Evolutionary conservation across 2,329 filamentous ascomycete species (phyloP).

Genomic region (Diaporthe vexans): DNA sequence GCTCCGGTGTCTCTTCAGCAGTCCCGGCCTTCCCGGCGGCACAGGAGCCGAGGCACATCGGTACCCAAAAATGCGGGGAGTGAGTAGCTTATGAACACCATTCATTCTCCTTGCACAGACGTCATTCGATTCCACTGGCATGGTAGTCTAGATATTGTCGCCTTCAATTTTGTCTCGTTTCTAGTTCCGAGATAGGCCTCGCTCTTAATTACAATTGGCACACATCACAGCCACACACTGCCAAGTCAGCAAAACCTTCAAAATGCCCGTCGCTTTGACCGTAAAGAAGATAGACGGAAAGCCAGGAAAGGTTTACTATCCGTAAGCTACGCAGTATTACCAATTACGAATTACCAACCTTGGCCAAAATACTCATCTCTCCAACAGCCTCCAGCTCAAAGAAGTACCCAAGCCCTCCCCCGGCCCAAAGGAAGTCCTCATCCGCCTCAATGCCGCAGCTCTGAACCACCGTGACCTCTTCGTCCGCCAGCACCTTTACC

Average conservation of each 20-base stretch:
- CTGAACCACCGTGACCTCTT: slow-evolving; percentile 97
- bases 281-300: slow-evolving; percentile 82
- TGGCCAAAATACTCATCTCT: not conserved
- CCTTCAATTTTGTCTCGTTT: not conserved
- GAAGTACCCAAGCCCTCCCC: slow-evolving; percentile 74
- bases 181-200: not conserved
- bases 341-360: not conserved
- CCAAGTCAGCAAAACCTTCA: slow-evolving; percentile 35
- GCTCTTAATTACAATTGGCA: not conserved
- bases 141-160: not conserved
- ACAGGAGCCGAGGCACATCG: slow-evolving; percentile 28
- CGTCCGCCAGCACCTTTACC: slow-evolving; percentile 92
- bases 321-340: slow-evolving; percentile 59
- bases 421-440: slow-evolving; percentile 76
- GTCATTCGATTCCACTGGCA: not conserved
- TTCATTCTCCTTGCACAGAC: not conserved
- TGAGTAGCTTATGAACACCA: too few species aligned
- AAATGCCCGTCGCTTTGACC: slow-evolving; percentile 70
- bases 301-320: slow-evolving; percentile 90
- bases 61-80: slow-evolving; percentile 31
- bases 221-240: too few species aligned
- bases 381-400: slow-evolving; percentile 68
- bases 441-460: slow-evolving; percentile 83
- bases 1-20: not conserved
- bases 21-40: not conserved